A percentile compares a stretch with the other conserved stretches of the same genome.
phyloP scores from a whole-genome alignment of 2,329 filamentous ascomycete species.

The Aspergillus oerlinghausenensis region DNA sequence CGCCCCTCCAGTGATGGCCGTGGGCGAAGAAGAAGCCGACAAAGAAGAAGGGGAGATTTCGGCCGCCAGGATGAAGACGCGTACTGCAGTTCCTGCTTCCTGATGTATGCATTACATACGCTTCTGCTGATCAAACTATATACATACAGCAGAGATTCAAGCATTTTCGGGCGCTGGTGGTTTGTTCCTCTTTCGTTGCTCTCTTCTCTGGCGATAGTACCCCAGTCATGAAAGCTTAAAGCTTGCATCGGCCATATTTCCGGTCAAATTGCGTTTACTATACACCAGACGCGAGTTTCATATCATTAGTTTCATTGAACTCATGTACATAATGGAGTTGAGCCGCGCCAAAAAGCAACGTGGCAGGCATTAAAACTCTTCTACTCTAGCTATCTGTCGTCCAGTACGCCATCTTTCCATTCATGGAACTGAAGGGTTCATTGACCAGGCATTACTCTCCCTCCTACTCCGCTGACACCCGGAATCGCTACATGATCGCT shows the following conservation, averaged over 20 bases:
- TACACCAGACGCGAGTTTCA: background rate
- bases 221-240: background rate
- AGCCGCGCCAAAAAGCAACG: background rate
- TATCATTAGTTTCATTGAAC: background rate
- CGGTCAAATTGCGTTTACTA: background rate
- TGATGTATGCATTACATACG: background rate
- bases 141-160: background rate
- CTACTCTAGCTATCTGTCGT: background rate
- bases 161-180: conserved; percentile 25
- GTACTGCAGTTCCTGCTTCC: conserved; percentile 11
- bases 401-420: background rate
- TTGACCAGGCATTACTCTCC: conserved; percentile 40
- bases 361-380: background rate
- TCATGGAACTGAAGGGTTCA: conserved; percentile 15
- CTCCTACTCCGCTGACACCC: conserved; percentile 37
- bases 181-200: conserved; percentile 1
- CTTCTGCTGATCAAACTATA: background rate
- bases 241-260: background rate
- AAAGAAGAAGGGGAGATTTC: conserved; percentile 30
- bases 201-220: conserved; percentile 1
- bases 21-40: conserved; percentile 22
- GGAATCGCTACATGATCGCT: conserved; percentile 64
- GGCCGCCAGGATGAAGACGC: conserved; percentile 21
- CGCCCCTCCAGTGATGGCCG: conserved; percentile 25
- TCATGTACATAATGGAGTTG: background rate